Base-by-base conservation (phyloP, 2,329 filamentous ascomycete species). In the Conoideocrella luteorostrata region DNA sequence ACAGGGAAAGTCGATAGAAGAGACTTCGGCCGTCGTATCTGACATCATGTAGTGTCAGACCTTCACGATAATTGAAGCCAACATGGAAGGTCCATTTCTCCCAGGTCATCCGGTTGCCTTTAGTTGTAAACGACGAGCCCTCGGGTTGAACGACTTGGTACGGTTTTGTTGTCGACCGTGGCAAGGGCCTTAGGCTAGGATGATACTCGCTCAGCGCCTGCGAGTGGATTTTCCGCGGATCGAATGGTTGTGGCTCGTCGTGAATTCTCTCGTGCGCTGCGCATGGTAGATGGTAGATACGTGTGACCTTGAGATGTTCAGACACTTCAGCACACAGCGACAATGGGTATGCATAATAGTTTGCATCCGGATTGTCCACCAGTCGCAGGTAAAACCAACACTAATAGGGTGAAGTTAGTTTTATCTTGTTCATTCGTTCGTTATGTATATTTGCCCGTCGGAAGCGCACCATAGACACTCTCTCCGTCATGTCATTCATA, bases 71-170 rank as follows among this genome's bases (percentile, higher is more conserved):
- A 59, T 82, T 87, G 65, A 84, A 86, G 29, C 76, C 75, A 4
- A 89, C 71, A 11, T 82, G 70, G 63, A 88, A 81, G 2, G 74
- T 69, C 82, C 83, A 87, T 53, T 84, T 80, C 57, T 83, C 77
- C 79, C 79, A 83, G 5, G 78, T 53, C n/a, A 64, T 57, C 40
- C 67, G 66, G 53, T 74, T 63, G 36, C 68, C 41, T 45, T 66
- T 64, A 7, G 85, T 70, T 0, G 63, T 67, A 61, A 88, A 88
- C 2, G 78, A 83, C 0, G 82, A 74, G 0, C 83, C 84, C 21
- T 86, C 77, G 24, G 75, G 74, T 55, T 90, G 86, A 2, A 78
- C 71, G 35, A 91, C 80, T 51, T 86, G 78, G 55, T 89, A 79
- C 55, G 1, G 36, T 17, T 15, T 39, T 10, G 22, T 39, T 11